Conservation (phyloP, 371 early-diverging fungal genomes). For the Zopfochytrium polystomum region DNA sequence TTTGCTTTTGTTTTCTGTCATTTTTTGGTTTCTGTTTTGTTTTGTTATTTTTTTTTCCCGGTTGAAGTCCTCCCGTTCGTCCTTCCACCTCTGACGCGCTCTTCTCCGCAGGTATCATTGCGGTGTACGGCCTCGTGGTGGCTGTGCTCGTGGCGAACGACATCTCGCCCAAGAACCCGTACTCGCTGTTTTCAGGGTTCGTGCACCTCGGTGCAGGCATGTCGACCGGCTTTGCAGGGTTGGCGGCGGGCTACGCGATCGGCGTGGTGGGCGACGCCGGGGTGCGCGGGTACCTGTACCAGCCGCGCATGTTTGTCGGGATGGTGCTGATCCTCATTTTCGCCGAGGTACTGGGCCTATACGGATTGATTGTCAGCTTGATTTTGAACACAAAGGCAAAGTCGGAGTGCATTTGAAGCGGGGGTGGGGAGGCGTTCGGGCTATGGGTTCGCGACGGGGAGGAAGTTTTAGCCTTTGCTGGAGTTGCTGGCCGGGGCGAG, state of each 20-base stretch:
- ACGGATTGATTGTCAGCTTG: slow-evolving; percentile 51
- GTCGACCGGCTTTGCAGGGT: slow-evolving; percentile 84
- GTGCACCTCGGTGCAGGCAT: slow-evolving; percentile 92
- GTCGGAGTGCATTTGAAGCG: slow-evolving; percentile 37
- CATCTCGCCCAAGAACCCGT: slow-evolving; percentile 51
- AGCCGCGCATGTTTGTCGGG: slow-evolving; percentile 89
- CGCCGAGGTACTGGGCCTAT: slow-evolving; percentile 55
- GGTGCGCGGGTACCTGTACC: slow-evolving; percentile 86
- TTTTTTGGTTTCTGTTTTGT: not conserved
- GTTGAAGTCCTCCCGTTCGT: not conserved
- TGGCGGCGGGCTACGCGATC: slow-evolving; percentile 95
- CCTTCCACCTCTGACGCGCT: not conserved
- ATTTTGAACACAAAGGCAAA: slow-evolving; percentile 50
- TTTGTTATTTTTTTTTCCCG: slow-evolving; percentile 1
- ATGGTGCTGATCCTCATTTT: slow-evolving; percentile 58
- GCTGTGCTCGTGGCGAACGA: slow-evolving; percentile 84
- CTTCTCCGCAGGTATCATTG: slow-evolving; percentile 82
- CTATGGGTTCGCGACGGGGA: too few relatives aligned
- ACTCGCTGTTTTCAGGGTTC: slow-evolving; percentile 68
- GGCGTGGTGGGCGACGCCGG: slow-evolving; percentile 94
- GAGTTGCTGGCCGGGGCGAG: too few relatives aligned
- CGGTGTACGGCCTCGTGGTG: slow-evolving; percentile 95
- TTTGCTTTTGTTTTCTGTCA: slow-evolving; percentile 1
- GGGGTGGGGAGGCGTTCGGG: too few relatives aligned
- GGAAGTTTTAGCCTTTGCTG: too few relatives aligned